Evolutionary conservation across 208 protist genomes (phyloP).

Genomic region (Wallacemonas sp.): DNA sequence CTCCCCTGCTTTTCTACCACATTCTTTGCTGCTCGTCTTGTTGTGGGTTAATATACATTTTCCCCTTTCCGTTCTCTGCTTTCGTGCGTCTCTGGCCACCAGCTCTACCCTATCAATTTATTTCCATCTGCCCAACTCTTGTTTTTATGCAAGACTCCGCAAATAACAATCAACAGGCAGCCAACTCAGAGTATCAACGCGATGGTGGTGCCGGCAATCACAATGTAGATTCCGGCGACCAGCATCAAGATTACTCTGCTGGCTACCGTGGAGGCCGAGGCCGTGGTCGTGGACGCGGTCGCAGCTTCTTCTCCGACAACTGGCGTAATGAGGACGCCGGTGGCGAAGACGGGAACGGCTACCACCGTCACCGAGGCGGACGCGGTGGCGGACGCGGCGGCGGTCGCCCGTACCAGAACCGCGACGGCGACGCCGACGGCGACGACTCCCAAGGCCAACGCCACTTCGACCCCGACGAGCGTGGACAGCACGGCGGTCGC

Average conservation of each 20-base stretch:
- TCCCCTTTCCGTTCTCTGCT: background rate
- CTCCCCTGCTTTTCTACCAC: background rate
- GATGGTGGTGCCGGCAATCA: conserved; percentile 32
- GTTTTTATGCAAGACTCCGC: conserved; percentile 42
- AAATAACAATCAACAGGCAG: conserved; percentile 33
- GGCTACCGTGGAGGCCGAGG: conserved; percentile 33
- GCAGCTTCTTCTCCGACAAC: conserved; percentile 31
- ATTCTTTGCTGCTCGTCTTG: background rate
- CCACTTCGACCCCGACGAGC: conserved; percentile 4
- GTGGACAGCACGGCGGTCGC: background rate
- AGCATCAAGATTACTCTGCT: conserved; percentile 3
- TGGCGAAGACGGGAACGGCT: conserved; percentile 16
- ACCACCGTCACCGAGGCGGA: conserved; percentile 15
- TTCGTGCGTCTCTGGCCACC: conserved; percentile 1
- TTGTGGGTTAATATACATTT: background rate
- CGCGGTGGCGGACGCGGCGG: conserved; percentile 18
- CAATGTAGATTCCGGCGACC: conserved; percentile 12
- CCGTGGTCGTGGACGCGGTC: conserved; percentile 30
- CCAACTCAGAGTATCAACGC: conserved; percentile 52
- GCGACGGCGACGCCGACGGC: conserved; percentile 18
- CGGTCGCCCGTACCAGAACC: conserved; percentile 15
- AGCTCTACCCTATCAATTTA: background rate
- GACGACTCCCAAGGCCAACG: conserved; percentile 16
- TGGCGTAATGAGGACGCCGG: conserved; percentile 27
- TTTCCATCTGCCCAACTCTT: conserved; percentile 9